phyloP scores from a whole-genome alignment of 768 basidiomycete species.

The Lactarius deliciosus region DNA sequence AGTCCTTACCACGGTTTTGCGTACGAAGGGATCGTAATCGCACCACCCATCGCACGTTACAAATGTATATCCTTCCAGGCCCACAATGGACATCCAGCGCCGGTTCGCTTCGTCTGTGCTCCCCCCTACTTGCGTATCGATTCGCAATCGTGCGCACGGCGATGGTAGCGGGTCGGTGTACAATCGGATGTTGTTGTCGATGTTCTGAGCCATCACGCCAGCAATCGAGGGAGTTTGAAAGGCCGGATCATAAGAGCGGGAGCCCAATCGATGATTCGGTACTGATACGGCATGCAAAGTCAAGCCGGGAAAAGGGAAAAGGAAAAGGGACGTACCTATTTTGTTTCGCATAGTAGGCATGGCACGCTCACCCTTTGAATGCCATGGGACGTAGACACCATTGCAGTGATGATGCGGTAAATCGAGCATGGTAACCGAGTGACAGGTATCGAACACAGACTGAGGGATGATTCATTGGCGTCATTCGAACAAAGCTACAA shows the following conservation, averaged over 20 bases:
- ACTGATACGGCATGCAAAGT: not conserved
- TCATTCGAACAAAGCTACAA: not conserved
- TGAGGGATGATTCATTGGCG: not conserved
- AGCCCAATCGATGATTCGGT: not conserved
- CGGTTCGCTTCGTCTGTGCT: not conserved
- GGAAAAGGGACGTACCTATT: conserved; percentile 13
- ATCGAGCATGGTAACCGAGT: conserved; percentile 32
- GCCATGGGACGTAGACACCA: conserved; percentile 29
- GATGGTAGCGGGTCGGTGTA: not conserved
- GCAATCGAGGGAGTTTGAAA: not conserved
- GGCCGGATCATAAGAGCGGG: not conserved
- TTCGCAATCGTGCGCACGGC: not conserved
- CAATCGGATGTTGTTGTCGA: not conserved
- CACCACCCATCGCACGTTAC: conserved; percentile 28
- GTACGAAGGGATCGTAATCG: not conserved
- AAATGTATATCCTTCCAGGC: not conserved
- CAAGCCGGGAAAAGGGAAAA: not conserved
- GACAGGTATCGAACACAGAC: conserved; percentile 31
- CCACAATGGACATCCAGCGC: not conserved
- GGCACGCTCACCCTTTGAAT: conserved; percentile 24
- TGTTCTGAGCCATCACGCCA: not conserved
- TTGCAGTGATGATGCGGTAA: conserved; percentile 31
- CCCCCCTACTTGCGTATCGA: not conserved
- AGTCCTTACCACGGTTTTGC: conserved; percentile 5
- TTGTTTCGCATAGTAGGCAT: conserved; percentile 18